Percentiles rank a stretch among this genome's conserved stretches.
These are phyloP conservation scores for Penicillium taxi DNA, from an alignment of 495 filamentous ascomycete genomes.

Conservation along the genomic window DNA sequence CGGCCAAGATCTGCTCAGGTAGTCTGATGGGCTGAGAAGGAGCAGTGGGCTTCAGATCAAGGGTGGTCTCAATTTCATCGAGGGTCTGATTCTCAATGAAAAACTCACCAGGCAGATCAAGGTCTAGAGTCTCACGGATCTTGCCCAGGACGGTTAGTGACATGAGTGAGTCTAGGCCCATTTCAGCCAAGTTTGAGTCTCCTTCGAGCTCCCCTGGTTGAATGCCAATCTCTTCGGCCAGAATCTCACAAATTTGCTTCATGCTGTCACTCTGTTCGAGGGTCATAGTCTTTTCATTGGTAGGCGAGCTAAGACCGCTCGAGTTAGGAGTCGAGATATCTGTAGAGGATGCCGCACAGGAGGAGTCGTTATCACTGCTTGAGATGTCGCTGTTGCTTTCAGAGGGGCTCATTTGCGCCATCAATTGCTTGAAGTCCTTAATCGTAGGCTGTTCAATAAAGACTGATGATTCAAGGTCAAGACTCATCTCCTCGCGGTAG, in stretches of 20 bases:
- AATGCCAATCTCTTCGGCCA: slow-evolving; percentile 63
- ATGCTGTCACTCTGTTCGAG: slow-evolving; percentile 41
- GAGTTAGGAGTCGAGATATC: slow-evolving; percentile 31
- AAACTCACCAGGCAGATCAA: slow-evolving; percentile 46
- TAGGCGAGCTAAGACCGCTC: slow-evolving; percentile 24
- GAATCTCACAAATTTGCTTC: slow-evolving; percentile 46
- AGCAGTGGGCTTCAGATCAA: slow-evolving; percentile 29
- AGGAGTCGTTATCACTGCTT: slow-evolving; percentile 28
- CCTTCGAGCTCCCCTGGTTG: slow-evolving; percentile 51
- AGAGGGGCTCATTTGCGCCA: slow-evolving; percentile 36
- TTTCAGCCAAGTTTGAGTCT: slow-evolving; percentile 35
- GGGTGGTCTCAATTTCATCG: slow-evolving; percentile 42
- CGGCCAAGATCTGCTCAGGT: slow-evolving; percentile 12
- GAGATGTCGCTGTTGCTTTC: slow-evolving; percentile 27
- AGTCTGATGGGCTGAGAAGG: slow-evolving; percentile 15
- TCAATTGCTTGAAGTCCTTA: slow-evolving; percentile 51
- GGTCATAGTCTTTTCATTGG: slow-evolving; percentile 27
- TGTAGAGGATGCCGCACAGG: slow-evolving; percentile 24
- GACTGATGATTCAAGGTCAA: slow-evolving; percentile 45
- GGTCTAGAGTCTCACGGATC: slow-evolving; percentile 47
- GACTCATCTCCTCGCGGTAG: slow-evolving; percentile 41
- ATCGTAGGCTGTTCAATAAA: slow-evolving; percentile 55
- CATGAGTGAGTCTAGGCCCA: slow-evolving; percentile 50
- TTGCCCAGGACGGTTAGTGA: slow-evolving; percentile 42
- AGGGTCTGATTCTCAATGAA: slow-evolving; percentile 56